Percentiles rank a stretch among this genome's conserved stretches.
Conservation (phyloP, 2,329 filamentous ascomycete species). For the Fusarium sp. region DNA sequence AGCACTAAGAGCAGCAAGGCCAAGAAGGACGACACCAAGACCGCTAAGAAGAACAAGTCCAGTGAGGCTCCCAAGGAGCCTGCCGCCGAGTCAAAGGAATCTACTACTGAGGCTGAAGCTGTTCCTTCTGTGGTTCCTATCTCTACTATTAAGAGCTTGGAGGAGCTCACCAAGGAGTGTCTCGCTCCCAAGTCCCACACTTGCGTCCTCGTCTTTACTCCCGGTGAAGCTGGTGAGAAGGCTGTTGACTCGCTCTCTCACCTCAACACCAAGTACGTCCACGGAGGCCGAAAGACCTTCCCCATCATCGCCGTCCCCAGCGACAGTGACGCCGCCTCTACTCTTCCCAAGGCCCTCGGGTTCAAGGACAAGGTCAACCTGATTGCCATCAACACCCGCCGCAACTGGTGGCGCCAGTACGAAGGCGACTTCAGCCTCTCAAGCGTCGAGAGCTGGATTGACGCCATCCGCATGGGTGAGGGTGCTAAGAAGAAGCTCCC, state of each 20-base stretch:
- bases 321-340: constrained; percentile 55
- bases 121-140: constrained; percentile 68
- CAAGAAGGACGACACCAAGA: constrained; percentile 54
- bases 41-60: constrained; percentile 46
- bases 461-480: constrained; percentile 90
- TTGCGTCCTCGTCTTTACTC: constrained; percentile 82
- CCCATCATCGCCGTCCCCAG: constrained; percentile 82
- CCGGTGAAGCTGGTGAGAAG: constrained; percentile 64
- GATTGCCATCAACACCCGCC: constrained; percentile 85
- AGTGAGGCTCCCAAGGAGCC: constrained; percentile 48
- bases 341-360: constrained; percentile 63
- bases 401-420: constrained; percentile 87
- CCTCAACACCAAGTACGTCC: constrained; percentile 79
- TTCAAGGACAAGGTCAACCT: constrained; percentile 74
- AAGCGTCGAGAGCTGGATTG: constrained; percentile 85
- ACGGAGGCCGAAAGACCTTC: constrained; percentile 76
- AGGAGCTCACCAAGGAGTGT: constrained; percentile 77
- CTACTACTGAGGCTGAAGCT: constrained; percentile 41
- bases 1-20: constrained; percentile 55
- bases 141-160: constrained; percentile 70
- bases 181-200: constrained; percentile 80
- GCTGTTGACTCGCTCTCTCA: constrained; percentile 75
- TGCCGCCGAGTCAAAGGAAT: constrained; percentile 44
- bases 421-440: constrained; percentile 68
- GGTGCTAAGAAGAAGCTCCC: constrained; percentile 82